phyloP scores from a whole-genome alignment of 192 early-diverging fungal genomes.

The Gaertneriomyces semiglobifer region DNA sequence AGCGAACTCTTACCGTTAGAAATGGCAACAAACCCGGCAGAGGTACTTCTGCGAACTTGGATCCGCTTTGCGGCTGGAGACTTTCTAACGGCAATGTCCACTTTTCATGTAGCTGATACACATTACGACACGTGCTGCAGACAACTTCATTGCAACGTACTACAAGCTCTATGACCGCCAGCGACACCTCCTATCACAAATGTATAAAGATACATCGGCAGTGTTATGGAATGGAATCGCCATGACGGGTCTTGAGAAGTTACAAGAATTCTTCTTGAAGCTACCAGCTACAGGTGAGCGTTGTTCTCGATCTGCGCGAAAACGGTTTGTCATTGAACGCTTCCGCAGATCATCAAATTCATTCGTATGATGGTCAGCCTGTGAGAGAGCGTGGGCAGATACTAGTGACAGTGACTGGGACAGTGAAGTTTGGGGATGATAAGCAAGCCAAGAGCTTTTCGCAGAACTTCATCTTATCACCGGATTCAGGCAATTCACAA shows the following conservation, averaged over 20 bases:
- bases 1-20: too few relatives aligned
- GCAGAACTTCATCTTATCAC: slow-evolving; percentile 39
- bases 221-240: slow-evolving; percentile 45
- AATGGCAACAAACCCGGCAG: too few relatives aligned
- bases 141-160: slow-evolving; percentile 32
- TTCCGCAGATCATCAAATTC: slow-evolving; percentile 29
- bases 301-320: not conserved
- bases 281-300: slow-evolving; percentile 36
- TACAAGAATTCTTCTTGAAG: slow-evolving; percentile 31
- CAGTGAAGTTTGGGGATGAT: slow-evolving; percentile 33
- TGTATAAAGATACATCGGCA: slow-evolving; percentile 40
- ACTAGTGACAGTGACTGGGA: slow-evolving; percentile 29
- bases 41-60: too few relatives aligned
- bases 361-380: slow-evolving; percentile 41
- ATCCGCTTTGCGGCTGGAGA: too few relatives aligned
- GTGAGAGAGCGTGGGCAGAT: slow-evolving; percentile 29
- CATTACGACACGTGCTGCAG: slow-evolving; percentile 25
- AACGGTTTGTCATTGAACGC: not conserved
- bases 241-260: slow-evolving; percentile 24
- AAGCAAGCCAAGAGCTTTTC: slow-evolving; percentile 28
- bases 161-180: slow-evolving; percentile 43
- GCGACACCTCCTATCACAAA: slow-evolving; percentile 38
- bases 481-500: slow-evolving; percentile 14
- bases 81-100: too few relatives aligned
- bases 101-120: too few relatives aligned